These are phyloP conservation scores for Colletotrichum falcatum DNA, from an alignment of 2,329 filamentous ascomycete genomes.

Conservation along the genomic window DNA sequence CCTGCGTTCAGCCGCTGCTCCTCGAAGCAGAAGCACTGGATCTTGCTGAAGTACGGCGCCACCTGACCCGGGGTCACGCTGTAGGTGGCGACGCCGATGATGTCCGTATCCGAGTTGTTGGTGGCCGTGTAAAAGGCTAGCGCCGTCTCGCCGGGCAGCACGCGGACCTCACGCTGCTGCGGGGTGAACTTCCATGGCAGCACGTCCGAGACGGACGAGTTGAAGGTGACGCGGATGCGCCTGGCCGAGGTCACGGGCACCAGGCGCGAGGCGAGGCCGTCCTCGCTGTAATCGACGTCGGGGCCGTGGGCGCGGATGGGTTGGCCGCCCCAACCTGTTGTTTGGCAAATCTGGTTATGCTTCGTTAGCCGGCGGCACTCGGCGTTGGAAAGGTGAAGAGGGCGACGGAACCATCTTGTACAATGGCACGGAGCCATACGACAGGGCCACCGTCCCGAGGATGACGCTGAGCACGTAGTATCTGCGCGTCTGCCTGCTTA, in stretches of 20 bases:
- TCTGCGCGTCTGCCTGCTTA: constrained; percentile 53
- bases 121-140: constrained; percentile 98
- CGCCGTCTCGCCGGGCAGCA: constrained; percentile 95
- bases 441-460: constrained; percentile 81
- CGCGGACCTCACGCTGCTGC: constrained; percentile 95
- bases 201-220: constrained; percentile 92
- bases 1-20: constrained; percentile 94
- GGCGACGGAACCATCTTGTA: constrained; percentile 80
- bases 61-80: constrained; percentile 96
- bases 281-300: constrained; percentile 58
- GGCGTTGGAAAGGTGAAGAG: not conserved
- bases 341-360: constrained; percentile 77
- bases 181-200: constrained; percentile 98
- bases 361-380: constrained; percentile 23
- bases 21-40: constrained; percentile 99
- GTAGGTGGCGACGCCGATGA: constrained; percentile 98
- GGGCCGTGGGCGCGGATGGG: constrained; percentile 81
- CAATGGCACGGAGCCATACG: constrained; percentile 85
- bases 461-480: constrained; percentile 84
- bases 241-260: constrained; percentile 83
- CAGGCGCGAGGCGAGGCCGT: constrained; percentile 80
- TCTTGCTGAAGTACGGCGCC: constrained; percentile 98
- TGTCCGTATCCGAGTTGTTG: constrained; percentile 89
- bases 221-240: constrained; percentile 95
- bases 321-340: constrained; percentile 92